Evolutionary conservation across 2,329 filamentous ascomycete genomes (phyloP).

Genomic region (Amauroascus niger): DNA sequence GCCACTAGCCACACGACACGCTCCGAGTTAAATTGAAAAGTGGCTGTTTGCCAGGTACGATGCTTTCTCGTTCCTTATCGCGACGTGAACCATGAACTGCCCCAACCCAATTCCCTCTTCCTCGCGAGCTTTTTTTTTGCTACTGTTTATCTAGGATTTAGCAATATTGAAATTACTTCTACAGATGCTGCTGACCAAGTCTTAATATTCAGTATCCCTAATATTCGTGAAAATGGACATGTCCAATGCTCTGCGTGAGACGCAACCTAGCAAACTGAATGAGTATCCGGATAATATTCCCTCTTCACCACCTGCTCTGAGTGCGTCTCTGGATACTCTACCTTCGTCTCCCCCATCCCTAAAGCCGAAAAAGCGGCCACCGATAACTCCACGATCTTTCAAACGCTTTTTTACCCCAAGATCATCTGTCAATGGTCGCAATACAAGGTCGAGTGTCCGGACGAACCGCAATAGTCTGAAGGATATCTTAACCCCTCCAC

Average conservation of each 20-base stretch:
- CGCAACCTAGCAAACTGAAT: constrained; percentile 8
- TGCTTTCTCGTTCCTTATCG: not conserved
- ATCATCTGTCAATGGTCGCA: constrained; percentile 31
- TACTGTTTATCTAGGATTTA: not conserved
- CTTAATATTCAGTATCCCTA: not conserved
- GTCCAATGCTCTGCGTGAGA: constrained; percentile 10
- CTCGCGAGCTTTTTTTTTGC: not conserved
- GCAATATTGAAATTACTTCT: constrained; percentile 3
- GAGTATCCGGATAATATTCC: constrained; percentile 14
- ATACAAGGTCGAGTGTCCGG: constrained; percentile 28
- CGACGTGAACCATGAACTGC: constrained; percentile 3
- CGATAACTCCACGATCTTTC: constrained; percentile 44
- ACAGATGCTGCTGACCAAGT: not conserved
- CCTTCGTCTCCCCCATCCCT: constrained; percentile 37
- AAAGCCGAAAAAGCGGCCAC: constrained; percentile 38
- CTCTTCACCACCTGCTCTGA: constrained; percentile 17
- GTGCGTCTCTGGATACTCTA: constrained; percentile 23
- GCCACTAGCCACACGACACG: constrained; percentile 10
- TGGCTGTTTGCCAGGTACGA: constrained; percentile 9
- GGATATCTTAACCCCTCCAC: constrained; percentile 31
- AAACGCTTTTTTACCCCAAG: constrained; percentile 44
- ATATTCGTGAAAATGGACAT: not conserved
- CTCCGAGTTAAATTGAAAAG: constrained; percentile 9
- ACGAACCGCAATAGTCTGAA: constrained; percentile 38
- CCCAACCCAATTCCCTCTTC: not conserved